Evolutionary conservation across 768 basidiomycete species (phyloP).

Genomic region (Cyclocybe aegerita): DNA sequence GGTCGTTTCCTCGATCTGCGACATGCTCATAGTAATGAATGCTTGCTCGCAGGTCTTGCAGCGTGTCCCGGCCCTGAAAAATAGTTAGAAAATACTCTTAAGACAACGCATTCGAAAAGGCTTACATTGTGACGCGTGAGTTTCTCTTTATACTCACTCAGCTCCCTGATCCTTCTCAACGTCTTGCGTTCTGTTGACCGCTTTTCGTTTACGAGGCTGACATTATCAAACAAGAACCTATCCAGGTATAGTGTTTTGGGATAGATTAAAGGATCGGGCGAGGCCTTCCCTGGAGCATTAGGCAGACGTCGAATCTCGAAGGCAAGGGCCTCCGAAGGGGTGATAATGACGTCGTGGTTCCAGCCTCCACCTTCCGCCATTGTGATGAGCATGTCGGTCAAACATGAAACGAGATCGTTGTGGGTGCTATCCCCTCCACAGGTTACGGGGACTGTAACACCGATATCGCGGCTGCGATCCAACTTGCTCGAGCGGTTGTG

Average conservation of each 20-base stretch:
- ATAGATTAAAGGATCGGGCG: conserved; percentile 49
- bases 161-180: conserved; percentile 43
- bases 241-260: conserved; percentile 72
- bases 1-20: conserved; percentile 47
- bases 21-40: conserved; percentile 74
- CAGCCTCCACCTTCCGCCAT: conserved; percentile 30
- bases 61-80: conserved; percentile 57
- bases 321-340: conserved; percentile 61
- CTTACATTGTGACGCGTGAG: conserved; percentile 60
- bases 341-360: conserved; percentile 56
- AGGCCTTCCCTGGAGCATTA: conserved; percentile 18
- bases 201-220: conserved; percentile 42
- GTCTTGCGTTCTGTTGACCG: conserved; percentile 37
- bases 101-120: conserved; percentile 2
- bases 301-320: conserved; percentile 43
- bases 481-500: conserved; percentile 19
- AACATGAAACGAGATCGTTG: conserved; percentile 60
- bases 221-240: conserved; percentile 63
- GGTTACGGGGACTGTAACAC: conserved; percentile 53
- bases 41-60: conserved; percentile 59
- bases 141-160: conserved; percentile 43
- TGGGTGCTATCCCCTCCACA: conserved; percentile 37
- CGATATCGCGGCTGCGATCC: conserved; percentile 26
- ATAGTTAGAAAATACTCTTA: neutral
- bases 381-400: conserved; percentile 39